These are phyloP conservation scores for Agrocybe praecox DNA, from an alignment of 768 basidiomycete species.

Conservation along the genomic window DNA sequence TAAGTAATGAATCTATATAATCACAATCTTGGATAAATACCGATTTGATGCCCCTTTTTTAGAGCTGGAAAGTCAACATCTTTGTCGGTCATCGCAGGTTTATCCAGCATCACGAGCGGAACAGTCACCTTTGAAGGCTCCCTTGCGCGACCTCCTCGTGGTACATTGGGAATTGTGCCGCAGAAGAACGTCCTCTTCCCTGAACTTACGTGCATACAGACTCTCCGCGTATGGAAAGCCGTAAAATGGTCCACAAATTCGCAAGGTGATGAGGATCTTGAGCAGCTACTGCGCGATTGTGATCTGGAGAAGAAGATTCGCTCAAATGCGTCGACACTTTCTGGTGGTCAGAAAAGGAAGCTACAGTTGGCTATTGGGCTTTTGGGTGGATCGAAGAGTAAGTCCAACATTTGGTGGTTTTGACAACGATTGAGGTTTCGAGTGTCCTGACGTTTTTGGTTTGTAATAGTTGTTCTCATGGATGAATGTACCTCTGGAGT, in stretches of 20 bases:
- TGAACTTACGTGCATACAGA: constrained; percentile 74
- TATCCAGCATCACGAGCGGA: constrained; percentile 64
- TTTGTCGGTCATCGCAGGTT: constrained; percentile 65
- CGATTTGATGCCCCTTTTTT: too few species aligned
- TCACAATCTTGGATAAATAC: too few species aligned
- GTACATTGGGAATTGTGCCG: constrained; percentile 75
- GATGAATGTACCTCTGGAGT: constrained; percentile 81
- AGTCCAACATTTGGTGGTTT: too few species aligned
- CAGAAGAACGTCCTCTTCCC: constrained; percentile 86
- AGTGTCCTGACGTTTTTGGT: too few species aligned
- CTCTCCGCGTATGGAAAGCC: constrained; percentile 69
- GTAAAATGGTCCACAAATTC: constrained; percentile 61
- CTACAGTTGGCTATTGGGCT: constrained; percentile 80
- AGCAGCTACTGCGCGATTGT: constrained; percentile 69
- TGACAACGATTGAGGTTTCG: too few species aligned
- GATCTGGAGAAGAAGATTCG: constrained; percentile 71
- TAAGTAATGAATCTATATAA: constrained; percentile 17
- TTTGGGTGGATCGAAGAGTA: constrained; percentile 73
- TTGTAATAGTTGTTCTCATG: constrained; percentile 59
- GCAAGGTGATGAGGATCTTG: constrained; percentile 54
- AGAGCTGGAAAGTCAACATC: constrained; percentile 82
- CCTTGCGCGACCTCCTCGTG: constrained; percentile 53
- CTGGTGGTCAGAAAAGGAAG: constrained; percentile 84
- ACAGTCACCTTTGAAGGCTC: constrained; percentile 59
- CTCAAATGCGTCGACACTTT: constrained; percentile 65